Base-by-base conservation (phyloP, 495 filamentous ascomycete species). In the Penicillium roqueforti region DNA sequence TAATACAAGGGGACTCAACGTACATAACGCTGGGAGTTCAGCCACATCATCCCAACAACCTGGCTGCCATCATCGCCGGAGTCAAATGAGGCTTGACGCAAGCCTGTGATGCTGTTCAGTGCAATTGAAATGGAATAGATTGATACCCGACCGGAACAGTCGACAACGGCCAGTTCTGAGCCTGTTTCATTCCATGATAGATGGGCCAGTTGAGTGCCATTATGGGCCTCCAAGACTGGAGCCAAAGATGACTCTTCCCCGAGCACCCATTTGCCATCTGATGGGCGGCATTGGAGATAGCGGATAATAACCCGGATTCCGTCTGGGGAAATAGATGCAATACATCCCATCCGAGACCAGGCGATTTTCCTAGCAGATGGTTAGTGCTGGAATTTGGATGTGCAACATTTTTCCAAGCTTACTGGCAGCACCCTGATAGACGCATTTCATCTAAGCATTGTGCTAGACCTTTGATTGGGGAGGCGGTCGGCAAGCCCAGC, bases 311-410 rank as follows among this genome's bases (percentile, higher is more conserved):
- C 74, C 6, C 75, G 76, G 20, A 77, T 77, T 20, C 87, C 85
- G 67, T 88, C 83, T n/a, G 80, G 68, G 20, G 84, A 80, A 59
- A 97, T 87, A 51, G 85, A 85, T 26, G 92, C 92, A 66, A 97
- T 88, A 60, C 84, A 90, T 51, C 93, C 93, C 63, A 84, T 76
- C 52, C 86, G 89, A 16, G 93, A 96, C 95, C 95, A 97, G 44
- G 86, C 86, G 48, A 97, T 80, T 56, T 81, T 86, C 59, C 91
- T 96, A 60, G 13, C 49, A 3, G 7, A 6, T 18, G 25, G 51
- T 63, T 41, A 61, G 47, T 50, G 10, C 39, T 13, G 18, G 29
- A 34, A 36, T 36, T 8, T 8, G 1, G 9, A 20, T 37, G 10
- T 11, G 8, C 3, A 38, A 14, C 9, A 39, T 39, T 8, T n/a